Percentiles rank a stretch among this genome's conserved stretches.
Conservation (phyloP, 495 filamentous ascomycete genomes). For the Letharia lupina region DNA sequence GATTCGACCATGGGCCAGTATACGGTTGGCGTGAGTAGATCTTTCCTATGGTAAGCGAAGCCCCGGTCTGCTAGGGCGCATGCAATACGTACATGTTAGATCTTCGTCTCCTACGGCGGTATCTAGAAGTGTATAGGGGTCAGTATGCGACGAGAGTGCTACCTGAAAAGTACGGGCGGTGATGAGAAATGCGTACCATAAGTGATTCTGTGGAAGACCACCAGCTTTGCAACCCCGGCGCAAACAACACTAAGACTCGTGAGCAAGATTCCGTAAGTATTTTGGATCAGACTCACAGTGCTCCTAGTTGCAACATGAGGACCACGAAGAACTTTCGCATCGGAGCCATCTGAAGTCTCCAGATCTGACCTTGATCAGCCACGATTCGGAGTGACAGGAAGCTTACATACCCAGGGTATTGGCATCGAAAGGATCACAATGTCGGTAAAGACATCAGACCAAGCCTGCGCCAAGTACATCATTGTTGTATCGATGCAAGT, state of each 20-base stretch:
- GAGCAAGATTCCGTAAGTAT: neutral
- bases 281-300: neutral
- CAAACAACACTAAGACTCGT: conserved; percentile 1
- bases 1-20: conserved; percentile 18
- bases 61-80: neutral
- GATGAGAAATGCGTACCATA: neutral
- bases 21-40: conserved; percentile 9
- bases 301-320: conserved; percentile 5
- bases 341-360: conserved; percentile 10
- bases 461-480: conserved; percentile 14
- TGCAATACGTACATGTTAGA: neutral
- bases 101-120: neutral
- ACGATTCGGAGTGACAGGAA: no score
- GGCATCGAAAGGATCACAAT: conserved; percentile 10
- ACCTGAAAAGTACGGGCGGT: neutral
- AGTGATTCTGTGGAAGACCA: conserved; percentile 10
- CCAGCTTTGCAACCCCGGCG: conserved; percentile 7
- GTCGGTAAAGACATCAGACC: conserved; percentile 13
- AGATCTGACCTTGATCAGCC: neutral
- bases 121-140: neutral
- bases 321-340: conserved; percentile 9
- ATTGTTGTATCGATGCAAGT: conserved; percentile 5
- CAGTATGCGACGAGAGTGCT: neutral
- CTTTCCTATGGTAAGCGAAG: neutral
- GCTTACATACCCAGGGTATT: neutral